These are phyloP conservation scores for Kodamaea sp. DNA, from an alignment of 1,139 yeast species.

Conservation along the genomic window DNA sequence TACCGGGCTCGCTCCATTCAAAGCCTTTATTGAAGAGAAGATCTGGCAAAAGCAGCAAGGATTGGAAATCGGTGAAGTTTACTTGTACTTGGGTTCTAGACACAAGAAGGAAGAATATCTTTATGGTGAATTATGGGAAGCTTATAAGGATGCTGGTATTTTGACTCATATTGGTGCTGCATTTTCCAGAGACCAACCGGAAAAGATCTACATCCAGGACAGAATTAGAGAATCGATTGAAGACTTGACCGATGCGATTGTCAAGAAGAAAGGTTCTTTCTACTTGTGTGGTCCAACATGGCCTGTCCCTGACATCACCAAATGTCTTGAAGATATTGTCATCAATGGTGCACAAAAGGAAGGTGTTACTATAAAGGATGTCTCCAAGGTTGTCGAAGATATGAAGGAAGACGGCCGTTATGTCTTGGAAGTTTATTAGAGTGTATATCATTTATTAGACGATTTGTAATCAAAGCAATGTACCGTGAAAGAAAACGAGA, in stretches of 20 bases:
- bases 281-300: conserved; percentile 98
- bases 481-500: not conserved
- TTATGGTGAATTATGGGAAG: conserved; percentile 97
- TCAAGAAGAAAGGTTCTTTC: conserved; percentile 77
- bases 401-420: conserved; percentile 92
- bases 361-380: conserved; percentile 64
- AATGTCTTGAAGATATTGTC: conserved; percentile 81
- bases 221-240: conserved; percentile 75
- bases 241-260: conserved; percentile 75
- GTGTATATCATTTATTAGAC: not conserved
- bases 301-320: conserved; percentile 98
- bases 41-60: conserved; percentile 92
- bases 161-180: conserved; percentile 97
- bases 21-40: conserved; percentile 95
- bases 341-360: conserved; percentile 62
- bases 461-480: not conserved
- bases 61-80: conserved; percentile 82
- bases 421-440: conserved; percentile 85
- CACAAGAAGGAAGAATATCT: conserved; percentile 94
- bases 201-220: conserved; percentile 94
- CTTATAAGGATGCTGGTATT: conserved; percentile 86
- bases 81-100: conserved; percentile 88
- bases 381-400: conserved; percentile 80
- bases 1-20: conserved; percentile 97
- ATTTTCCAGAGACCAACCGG: conserved; percentile 94